Evolutionary conservation across 305 asterid species (phyloP).

Genomic region (Plantago lanceolata): DNA sequence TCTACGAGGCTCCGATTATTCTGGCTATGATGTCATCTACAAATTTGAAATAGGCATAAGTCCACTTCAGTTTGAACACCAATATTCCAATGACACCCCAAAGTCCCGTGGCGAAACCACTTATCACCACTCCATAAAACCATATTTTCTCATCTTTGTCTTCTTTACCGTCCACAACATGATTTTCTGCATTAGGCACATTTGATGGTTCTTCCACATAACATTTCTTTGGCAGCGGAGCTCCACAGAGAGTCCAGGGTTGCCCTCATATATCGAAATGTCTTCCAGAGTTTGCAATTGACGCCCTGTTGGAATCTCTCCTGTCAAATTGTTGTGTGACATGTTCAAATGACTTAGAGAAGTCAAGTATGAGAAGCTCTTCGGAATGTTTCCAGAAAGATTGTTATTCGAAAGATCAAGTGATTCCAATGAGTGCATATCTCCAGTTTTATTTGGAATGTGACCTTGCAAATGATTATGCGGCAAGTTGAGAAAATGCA

Average conservation of each 20-base stretch:
- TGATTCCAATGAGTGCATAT: background rate
- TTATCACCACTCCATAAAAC: background rate
- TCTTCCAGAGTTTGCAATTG: conserved; percentile 1
- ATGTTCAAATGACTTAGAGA: background rate
- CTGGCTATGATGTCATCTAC: background rate
- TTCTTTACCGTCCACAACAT: background rate
- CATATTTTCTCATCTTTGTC: background rate
- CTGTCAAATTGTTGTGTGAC: conserved; percentile 6
- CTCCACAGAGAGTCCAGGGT: conserved; percentile 10
- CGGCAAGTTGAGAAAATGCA: no score
- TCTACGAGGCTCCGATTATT: no score
- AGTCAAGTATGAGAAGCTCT: background rate
- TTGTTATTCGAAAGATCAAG: conserved; percentile 5
- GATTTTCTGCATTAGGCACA: background rate
- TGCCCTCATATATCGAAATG: background rate
- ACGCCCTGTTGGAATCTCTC: conserved; percentile 1
- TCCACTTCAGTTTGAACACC: conserved; percentile 3
- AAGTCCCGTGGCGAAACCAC: no score
- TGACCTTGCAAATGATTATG: background rate
- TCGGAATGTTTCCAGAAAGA: conserved; percentile 1
- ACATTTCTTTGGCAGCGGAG: no score
- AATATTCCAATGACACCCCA: background rate
- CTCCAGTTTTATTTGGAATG: background rate
- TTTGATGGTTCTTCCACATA: no score
- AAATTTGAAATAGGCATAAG: background rate